phyloP scores from a whole-genome alignment of 1,139 yeast genomes.

The Scheffersomyces lignicola region DNA sequence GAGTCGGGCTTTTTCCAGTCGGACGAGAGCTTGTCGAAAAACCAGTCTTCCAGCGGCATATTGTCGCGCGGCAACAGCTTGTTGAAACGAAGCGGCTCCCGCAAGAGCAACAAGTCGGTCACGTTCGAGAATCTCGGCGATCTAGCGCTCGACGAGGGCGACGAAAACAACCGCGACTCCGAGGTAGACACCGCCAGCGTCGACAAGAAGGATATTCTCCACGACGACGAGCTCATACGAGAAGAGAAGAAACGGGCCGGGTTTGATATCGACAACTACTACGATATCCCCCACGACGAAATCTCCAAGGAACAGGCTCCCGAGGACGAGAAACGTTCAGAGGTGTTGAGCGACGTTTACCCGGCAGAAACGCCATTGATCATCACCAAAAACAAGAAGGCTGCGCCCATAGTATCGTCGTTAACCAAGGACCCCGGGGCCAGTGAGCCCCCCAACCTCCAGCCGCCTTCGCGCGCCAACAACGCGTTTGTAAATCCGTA shows the following conservation, averaged over 20 bases:
- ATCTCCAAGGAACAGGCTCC: slow-evolving; percentile 7
- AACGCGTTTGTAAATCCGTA: slow-evolving; percentile 4
- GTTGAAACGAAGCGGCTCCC: slow-evolving; percentile 13
- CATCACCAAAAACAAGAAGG: slow-evolving; percentile 26
- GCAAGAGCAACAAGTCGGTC: slow-evolving; percentile 33
- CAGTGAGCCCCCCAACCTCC: slow-evolving; percentile 7
- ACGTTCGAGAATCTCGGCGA: slow-evolving; percentile 41
- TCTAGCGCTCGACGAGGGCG: slow-evolving; percentile 26
- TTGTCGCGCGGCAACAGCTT: slow-evolving; percentile 5
- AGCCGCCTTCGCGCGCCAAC: slow-evolving; percentile 8
- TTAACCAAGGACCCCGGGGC: too few relatives aligned
- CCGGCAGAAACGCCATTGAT: slow-evolving; percentile 40
- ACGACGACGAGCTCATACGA: slow-evolving; percentile 4
- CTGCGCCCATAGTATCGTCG: not conserved
- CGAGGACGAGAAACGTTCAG: slow-evolving; percentile 33
- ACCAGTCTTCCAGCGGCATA: not conserved
- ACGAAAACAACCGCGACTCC: slow-evolving; percentile 18
- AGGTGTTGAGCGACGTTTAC: slow-evolving; percentile 45
- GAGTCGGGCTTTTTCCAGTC: slow-evolving; percentile 4
- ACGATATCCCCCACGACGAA: slow-evolving; percentile 17
- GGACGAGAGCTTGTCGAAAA: slow-evolving; percentile 3
- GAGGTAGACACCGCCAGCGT: slow-evolving; percentile 14
- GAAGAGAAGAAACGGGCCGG: slow-evolving; percentile 2
- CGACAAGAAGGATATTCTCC: slow-evolving; percentile 11
- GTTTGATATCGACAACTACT: slow-evolving; percentile 17